Base-by-base conservation (phyloP, 768 basidiomycete species). In the Mycena albidolilacea region DNA sequence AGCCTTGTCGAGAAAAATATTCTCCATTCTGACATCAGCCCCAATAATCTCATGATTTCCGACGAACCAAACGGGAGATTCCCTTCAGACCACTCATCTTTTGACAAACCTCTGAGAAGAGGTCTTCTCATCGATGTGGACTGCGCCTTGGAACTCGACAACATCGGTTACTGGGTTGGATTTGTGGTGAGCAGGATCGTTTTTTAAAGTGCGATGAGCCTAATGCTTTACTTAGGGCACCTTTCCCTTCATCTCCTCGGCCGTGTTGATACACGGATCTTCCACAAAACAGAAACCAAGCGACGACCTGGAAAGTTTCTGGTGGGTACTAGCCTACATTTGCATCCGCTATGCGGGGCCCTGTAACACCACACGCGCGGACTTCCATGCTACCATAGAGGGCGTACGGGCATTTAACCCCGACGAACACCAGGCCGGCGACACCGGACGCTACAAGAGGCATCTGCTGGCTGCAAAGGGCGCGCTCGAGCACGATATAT, bases 181-280 rank as follows among this genome's bases (percentile, higher is more conserved):
- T 41, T 65, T 37, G 64, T 65, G 41, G 64, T 71, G 48, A 65
- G 70, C 23, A 30, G 41, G 21, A 43, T 54, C 52, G 39, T 12
- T 19, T 19, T 60, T 17, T 21, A 6, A 7, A 21, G 8, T 19
- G 19, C 7, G 15, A 37, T 9, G 37, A n/a, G 14, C 12, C 38
- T 69, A 7, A 64, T 37, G 9, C 12, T 38, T 43, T 19, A 54
- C 8, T 30, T 12, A 70, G 70, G 64, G 70, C 43, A 71, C 64
- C 50, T 71, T 60, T 46, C n/a, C 54, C 46, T 71, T 71, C 64
- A 64, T 71, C 64, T 71, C 70, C n/a, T 65, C 70, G 5, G 64
- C 63, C 55, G 57, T 71, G n/a, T 41, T 71, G n/a, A 44, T 39
- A 8, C 52, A 52, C 60, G 59, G 71, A 9, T 62, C 64, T 11